Evolutionary conservation across 768 basidiomycete genomes (phyloP).

Genomic region (Mycena capillaripes): DNA sequence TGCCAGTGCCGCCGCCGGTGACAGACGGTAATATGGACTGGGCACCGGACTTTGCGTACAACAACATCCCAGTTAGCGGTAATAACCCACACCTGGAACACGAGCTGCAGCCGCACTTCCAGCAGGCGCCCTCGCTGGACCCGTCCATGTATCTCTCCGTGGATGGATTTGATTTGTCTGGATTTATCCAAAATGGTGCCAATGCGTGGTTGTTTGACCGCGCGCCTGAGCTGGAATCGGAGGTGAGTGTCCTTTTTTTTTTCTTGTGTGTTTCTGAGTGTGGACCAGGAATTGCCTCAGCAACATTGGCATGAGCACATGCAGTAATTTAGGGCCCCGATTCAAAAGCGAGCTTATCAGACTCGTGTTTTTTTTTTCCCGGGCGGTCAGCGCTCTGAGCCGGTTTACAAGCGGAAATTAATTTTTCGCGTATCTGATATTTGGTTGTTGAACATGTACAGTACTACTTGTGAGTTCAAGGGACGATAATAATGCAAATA

Average conservation of each 20-base stretch:
- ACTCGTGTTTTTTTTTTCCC: neutral
- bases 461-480: too few relatives aligned
- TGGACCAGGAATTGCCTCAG: conserved; percentile 7
- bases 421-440: too few relatives aligned
- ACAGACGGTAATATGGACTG: conserved; percentile 10
- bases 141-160: conserved; percentile 23
- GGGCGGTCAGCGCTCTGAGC: neutral
- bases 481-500: too few relatives aligned
- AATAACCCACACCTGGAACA: neutral
- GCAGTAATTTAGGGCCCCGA: conserved; percentile 4
- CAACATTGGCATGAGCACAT: conserved; percentile 17
- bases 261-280: neutral
- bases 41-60: neutral
- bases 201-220: conserved; percentile 38
- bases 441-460: too few relatives aligned
- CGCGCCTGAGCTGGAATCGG: conserved; percentile 11
- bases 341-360: neutral
- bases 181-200: conserved; percentile 38
- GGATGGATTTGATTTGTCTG: conserved; percentile 34
- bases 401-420: too few relatives aligned
- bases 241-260: neutral
- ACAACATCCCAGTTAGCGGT: neutral
- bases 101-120: neutral
- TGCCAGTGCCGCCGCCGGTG: neutral
- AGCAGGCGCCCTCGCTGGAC: conserved; percentile 18